Evolutionary conservation across 2,329 filamentous ascomycete genomes (phyloP).

Genomic region (Dactylellina cionopaga): DNA sequence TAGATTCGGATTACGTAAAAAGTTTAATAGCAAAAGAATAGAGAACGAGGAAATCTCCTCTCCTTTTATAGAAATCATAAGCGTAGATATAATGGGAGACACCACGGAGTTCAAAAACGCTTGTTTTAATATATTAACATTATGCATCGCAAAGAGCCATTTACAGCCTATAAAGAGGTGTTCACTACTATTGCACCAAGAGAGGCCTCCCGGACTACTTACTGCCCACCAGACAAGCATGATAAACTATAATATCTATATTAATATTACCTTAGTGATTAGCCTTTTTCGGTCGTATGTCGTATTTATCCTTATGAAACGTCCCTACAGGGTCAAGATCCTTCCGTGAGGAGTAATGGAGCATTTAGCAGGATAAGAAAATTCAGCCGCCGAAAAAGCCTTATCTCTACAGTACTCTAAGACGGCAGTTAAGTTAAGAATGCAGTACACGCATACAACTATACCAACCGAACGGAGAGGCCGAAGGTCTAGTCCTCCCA

Average conservation of each 20-base stretch:
- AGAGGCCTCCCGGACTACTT: too few relatives aligned
- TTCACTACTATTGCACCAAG: too few relatives aligned
- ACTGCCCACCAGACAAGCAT: neutral
- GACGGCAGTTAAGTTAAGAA: neutral
- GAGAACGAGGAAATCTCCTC: neutral
- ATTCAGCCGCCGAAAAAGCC: constrained; percentile 2
- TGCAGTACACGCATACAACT: too few relatives aligned
- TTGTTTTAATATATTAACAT: neutral
- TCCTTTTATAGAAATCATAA: constrained; percentile 6
- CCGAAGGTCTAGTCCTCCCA: neutral
- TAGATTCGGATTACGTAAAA: neutral
- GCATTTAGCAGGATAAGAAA: neutral
- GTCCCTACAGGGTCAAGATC: constrained; percentile 2
- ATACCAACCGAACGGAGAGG: constrained; percentile 1
- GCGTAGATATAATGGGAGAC: neutral
- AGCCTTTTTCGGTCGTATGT: neutral
- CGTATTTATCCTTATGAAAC: constrained; percentile 3
- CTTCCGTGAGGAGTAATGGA: constrained; percentile 1
- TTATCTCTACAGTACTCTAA: neutral
- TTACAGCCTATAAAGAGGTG: neutral
- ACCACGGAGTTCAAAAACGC: neutral
- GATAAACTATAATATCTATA: constrained; percentile 3
- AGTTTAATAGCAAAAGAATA: neutral
- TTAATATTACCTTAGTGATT: neutral
- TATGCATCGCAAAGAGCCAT: constrained; percentile 4